Percentiles rank a stretch among this genome's conserved stretches.
phyloP scores from a whole-genome alignment of 73 alveolate genomes.

The Stentor coeruleus region DNA sequence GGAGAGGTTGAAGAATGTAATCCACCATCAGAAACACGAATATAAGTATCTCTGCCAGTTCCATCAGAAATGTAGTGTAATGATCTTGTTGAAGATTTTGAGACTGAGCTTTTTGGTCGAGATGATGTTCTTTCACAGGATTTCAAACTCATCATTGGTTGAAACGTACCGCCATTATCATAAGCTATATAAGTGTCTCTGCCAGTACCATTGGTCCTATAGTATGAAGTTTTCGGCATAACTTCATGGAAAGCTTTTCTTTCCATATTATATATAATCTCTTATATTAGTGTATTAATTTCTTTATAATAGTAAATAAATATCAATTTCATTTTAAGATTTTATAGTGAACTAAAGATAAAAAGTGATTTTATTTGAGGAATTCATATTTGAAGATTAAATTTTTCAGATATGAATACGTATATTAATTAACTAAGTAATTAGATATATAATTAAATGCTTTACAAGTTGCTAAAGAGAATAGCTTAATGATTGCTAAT shows the following conservation, averaged over 20 bases:
- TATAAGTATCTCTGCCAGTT: constrained; percentile 64
- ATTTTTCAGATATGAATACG: too few relatives aligned
- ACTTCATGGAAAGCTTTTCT: background rate
- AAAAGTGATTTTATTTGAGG: too few relatives aligned
- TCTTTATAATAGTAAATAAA: too few relatives aligned
- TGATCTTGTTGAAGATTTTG: constrained; percentile 32
- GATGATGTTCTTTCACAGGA: background rate
- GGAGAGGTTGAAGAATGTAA: constrained; percentile 20
- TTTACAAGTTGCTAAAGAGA: too few relatives aligned
- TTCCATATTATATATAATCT: constrained; percentile 18
- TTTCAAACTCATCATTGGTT: background rate
- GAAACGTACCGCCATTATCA: constrained; percentile 46
- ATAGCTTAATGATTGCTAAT: too few relatives aligned
- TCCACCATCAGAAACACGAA: constrained; percentile 26
- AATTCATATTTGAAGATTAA: too few relatives aligned
- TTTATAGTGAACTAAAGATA: too few relatives aligned
- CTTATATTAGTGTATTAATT: too few relatives aligned
- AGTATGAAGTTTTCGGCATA: constrained; percentile 42
- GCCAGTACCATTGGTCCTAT: constrained; percentile 61
- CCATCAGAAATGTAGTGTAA: constrained; percentile 54
- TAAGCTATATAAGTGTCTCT: constrained; percentile 49
- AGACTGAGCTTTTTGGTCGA: background rate
- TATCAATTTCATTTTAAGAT: too few relatives aligned
- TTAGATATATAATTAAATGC: too few relatives aligned
- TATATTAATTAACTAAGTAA: too few relatives aligned